phyloP scores from a whole-genome alignment of 257 asterid species.

The Capsicum baccatum region DNA sequence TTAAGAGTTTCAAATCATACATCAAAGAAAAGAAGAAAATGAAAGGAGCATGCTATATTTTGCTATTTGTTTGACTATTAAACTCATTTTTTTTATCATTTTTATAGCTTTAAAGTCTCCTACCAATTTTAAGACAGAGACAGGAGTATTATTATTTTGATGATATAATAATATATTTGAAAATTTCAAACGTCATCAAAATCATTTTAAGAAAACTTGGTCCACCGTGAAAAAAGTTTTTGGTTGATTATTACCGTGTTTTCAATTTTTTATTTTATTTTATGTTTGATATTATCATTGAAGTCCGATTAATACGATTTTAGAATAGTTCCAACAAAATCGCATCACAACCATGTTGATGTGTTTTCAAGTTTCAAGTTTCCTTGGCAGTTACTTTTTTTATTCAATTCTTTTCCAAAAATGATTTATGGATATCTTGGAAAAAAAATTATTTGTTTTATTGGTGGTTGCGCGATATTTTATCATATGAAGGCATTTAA shows the following conservation, averaged over 20 bases:
- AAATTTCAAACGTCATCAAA: background rate
- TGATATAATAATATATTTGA: background rate
- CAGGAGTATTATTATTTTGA: background rate
- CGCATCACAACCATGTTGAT: too few species aligned
- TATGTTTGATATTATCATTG: too few species aligned
- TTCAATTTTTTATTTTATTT: too few species aligned
- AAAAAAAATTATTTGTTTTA: background rate
- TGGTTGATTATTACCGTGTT: background rate
- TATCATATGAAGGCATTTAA: background rate
- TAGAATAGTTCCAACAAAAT: too few species aligned
- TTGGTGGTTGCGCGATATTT: background rate
- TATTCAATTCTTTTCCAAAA: background rate
- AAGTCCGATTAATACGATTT: too few species aligned
- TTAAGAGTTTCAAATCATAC: background rate
- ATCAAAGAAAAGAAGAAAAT: background rate
- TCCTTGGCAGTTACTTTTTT: background rate
- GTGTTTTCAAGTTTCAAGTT: background rate
- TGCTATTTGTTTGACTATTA: slow-evolving; percentile 19
- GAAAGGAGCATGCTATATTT: background rate
- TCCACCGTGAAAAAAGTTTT: background rate
- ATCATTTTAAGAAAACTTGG: background rate
- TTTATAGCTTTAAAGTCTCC: background rate
- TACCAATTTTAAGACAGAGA: background rate
- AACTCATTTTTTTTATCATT: background rate
- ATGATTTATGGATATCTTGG: background rate